These are phyloP conservation scores for Elaeis oleifera DNA, from an alignment of 202 grass and related monocot genomes.

Conservation along the genomic window DNA sequence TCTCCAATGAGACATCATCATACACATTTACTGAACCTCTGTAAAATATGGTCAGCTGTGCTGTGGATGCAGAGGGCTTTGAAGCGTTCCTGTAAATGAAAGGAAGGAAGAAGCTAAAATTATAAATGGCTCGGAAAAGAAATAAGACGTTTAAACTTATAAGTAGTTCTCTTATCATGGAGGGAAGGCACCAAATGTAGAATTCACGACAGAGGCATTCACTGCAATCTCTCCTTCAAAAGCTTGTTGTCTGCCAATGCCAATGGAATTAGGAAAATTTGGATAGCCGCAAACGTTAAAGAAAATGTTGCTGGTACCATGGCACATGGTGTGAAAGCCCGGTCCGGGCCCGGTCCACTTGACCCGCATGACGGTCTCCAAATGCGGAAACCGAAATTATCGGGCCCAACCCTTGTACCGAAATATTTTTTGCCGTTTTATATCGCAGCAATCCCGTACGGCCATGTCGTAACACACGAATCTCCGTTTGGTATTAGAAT, in stretches of 20 bases:
- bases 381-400: no score
- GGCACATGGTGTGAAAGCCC: no score
- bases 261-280: neutral
- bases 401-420: no score
- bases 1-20: slow-evolving; percentile 15
- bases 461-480: no score
- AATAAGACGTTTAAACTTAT: no score
- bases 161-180: neutral
- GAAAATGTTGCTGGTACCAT: neutral
- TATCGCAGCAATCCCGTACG: no score
- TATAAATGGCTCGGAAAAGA: no score
- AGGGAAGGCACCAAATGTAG: neutral
- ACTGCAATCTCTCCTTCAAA: neutral
- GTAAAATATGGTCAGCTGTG: slow-evolving; percentile 17
- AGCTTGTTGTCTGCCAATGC: neutral
- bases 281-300: neutral
- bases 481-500: no score
- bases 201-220: neutral
- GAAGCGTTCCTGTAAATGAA: neutral
- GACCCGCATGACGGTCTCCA: no score
- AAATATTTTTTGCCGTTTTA: no score
- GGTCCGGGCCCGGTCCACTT: no score
- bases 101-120: neutral
- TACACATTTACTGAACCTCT: slow-evolving; percentile 12
- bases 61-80: neutral